Evolutionary conservation across 83 land plant species (phyloP).

Genomic region (Picea engelmannii): DNA sequence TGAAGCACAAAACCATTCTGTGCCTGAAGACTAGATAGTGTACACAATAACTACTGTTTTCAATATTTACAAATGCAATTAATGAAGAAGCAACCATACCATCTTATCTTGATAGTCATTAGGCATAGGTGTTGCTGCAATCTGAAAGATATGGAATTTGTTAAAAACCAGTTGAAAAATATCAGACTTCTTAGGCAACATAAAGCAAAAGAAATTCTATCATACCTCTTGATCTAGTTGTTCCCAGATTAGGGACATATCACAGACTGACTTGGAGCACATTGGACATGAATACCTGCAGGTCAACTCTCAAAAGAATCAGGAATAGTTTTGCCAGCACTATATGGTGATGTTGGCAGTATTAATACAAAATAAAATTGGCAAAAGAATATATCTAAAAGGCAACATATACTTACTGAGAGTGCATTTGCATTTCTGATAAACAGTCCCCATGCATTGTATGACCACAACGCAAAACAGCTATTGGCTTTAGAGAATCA

Average conservation of each 20-base stretch:
- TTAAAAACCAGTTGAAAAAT: slow-evolving; percentile 4
- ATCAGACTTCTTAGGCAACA: background rate
- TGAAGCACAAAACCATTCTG: background rate
- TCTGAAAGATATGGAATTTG: slow-evolving; percentile 27
- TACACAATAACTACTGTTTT: background rate
- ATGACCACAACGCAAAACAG: slow-evolving; percentile 80
- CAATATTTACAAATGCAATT: background rate
- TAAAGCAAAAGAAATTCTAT: background rate
- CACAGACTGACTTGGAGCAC: slow-evolving; percentile 72
- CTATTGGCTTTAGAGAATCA: slow-evolving; percentile 68
- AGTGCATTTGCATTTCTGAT: slow-evolving; percentile 57
- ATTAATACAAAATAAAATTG: background rate
- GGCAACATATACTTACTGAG: slow-evolving; percentile 40
- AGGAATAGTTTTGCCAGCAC: background rate
- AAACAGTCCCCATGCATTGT: slow-evolving; percentile 79
- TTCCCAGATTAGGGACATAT: slow-evolving; percentile 71
- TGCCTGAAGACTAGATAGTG: background rate
- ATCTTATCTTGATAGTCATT: slow-evolving; percentile 58
- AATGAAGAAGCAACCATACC: slow-evolving; percentile 22
- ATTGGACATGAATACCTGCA: slow-evolving; percentile 76
- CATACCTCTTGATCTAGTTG: slow-evolving; percentile 65
- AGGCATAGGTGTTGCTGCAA: slow-evolving; percentile 71
- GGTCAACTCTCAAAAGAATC: background rate
- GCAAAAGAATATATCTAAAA: background rate
- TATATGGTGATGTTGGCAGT: background rate